A percentile compares a stretch with the other conserved stretches of the same genome.
Evolutionary conservation across 495 filamentous ascomycete genomes (phyloP).

Genomic region (Penicillium bovifimosum): DNA sequence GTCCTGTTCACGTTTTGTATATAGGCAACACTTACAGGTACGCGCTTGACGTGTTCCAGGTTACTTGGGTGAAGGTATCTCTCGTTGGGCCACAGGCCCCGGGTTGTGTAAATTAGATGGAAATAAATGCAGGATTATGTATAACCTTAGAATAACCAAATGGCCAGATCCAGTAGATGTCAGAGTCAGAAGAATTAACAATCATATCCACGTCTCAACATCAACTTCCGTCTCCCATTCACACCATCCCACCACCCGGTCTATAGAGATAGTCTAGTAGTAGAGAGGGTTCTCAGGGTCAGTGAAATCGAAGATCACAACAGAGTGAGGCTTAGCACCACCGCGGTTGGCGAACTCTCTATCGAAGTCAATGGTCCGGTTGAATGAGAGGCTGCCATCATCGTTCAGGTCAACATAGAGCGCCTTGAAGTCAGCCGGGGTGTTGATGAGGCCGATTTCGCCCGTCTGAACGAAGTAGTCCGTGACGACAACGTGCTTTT

Average conservation of each 20-base stretch:
- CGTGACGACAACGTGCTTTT: slow-evolving; percentile 56
- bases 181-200: not conserved
- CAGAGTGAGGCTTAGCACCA: slow-evolving; percentile 55
- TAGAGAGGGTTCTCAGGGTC: slow-evolving; percentile 44
- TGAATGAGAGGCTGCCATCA: slow-evolving; percentile 51
- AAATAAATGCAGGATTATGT: not conserved
- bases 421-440: slow-evolving; percentile 56
- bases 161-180: not conserved
- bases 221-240: not conserved
- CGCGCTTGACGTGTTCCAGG: no score
- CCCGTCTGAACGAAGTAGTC: slow-evolving; percentile 65
- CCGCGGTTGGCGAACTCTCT: slow-evolving; percentile 48
- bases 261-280: slow-evolving; percentile 17
- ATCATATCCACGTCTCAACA: not conserved
- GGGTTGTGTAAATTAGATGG: no score
- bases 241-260: not conserved
- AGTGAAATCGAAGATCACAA: slow-evolving; percentile 54
- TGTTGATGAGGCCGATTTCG: slow-evolving; percentile 57
- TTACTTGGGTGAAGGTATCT: no score
- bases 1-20: no score
- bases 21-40: no score
- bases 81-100: no score
- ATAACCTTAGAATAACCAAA: not conserved
- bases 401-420: slow-evolving; percentile 54
- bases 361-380: slow-evolving; percentile 53